Evolutionary conservation across 169 alveolate genomes (phyloP).

Genomic region (Eimeria tenella): DNA sequence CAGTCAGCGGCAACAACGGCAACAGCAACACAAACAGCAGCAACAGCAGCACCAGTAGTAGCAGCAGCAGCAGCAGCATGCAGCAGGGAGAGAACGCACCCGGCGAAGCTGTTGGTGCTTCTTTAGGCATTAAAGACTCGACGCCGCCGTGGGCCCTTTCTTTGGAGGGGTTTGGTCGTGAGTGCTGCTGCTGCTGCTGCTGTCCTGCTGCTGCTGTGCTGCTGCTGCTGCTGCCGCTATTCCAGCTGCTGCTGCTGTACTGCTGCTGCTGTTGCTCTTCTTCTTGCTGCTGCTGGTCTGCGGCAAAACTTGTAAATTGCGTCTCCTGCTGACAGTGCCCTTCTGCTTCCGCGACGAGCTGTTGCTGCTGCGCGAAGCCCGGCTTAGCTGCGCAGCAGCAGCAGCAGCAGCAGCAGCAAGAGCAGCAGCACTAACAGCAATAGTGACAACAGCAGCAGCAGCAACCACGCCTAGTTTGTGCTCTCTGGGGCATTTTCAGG

Average conservation of each 20-base stretch:
- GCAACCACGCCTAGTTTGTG: too few species aligned
- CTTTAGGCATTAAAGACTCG: neutral
- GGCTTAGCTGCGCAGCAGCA: too few species aligned
- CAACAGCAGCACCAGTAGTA: neutral
- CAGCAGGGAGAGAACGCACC: neutral
- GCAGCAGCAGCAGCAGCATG: conserved; percentile 23
- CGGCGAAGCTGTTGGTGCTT: neutral
- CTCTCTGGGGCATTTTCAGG: too few species aligned
- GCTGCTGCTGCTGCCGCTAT: neutral
- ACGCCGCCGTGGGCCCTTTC: conserved; percentile 13
- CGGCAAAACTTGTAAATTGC: too few species aligned
- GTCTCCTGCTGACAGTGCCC: too few species aligned
- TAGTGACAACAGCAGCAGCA: too few species aligned
- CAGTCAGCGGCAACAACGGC: neutral
- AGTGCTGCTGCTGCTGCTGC: conserved; percentile 25
- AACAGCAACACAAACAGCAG: neutral
- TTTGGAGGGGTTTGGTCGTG: neutral
- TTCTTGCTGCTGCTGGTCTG: neutral
- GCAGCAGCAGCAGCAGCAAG: too few species aligned
- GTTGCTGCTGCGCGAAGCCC: too few species aligned
- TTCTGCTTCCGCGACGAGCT: too few species aligned
- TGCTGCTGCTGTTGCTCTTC: neutral
- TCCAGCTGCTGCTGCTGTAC: neutral
- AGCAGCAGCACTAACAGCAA: too few species aligned
- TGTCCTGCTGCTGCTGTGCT: neutral